Percentiles rank a stretch among this genome's conserved stretches.
phyloP scores from a whole-genome alignment of 2,329 filamentous ascomycete species.

The Helotiales sp. region DNA sequence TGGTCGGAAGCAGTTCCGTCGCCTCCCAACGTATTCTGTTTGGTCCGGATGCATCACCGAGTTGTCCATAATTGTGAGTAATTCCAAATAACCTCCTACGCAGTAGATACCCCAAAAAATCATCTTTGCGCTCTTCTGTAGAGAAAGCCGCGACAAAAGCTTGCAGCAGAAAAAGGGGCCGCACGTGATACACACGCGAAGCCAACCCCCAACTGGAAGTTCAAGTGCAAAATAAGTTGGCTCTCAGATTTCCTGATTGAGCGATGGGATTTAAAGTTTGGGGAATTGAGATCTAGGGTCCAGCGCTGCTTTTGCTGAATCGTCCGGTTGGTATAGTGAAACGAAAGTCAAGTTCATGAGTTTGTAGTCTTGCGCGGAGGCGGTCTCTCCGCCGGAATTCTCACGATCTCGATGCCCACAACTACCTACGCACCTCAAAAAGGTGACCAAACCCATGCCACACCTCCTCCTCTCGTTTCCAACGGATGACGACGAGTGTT shows the following conservation, averaged over 20 bases:
- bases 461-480: not conserved
- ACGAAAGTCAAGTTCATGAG: not conserved
- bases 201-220: not conserved
- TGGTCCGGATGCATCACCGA: no score
- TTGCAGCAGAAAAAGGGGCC: not conserved
- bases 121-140: no score
- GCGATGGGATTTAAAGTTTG: not conserved
- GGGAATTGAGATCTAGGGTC: not conserved
- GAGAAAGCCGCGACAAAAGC: no score
- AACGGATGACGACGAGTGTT: not conserved
- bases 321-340: not conserved
- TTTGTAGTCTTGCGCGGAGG: not conserved
- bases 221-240: not conserved
- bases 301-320: not conserved
- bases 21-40: no score
- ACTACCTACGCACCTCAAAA: not conserved
- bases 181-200: not conserved
- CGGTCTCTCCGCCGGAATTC: not conserved
- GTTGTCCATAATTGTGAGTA: no score
- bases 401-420: not conserved
- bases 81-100: no score
- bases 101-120: no score
- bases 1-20: no score
- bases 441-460: not conserved
- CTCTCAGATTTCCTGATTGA: not conserved